Evolutionary conservation across 1,284 basidiomycete species (phyloP), one percentile per base, ranked within the genome.

Genomic region (Microstroma glucosiphilum): DNA sequence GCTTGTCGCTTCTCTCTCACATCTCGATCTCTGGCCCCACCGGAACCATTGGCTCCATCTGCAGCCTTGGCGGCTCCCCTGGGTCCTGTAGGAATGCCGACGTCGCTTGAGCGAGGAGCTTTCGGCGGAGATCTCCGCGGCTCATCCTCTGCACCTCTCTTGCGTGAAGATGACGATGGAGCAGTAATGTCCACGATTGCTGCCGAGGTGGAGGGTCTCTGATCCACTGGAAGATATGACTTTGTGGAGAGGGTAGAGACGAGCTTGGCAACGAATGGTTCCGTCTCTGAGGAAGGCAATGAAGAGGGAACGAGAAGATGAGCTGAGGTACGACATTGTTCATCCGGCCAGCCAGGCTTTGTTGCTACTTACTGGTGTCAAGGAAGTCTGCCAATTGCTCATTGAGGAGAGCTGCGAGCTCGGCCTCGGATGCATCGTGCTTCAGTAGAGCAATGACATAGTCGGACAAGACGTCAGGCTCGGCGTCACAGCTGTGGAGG

Each of bases 371-470:
- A 89, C 91, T 87, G 81, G 89, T 89, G 81, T 92, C 92, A 54
- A 96, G 84, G 80, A 96, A 96, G 80, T 96, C 93, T 60, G 88
- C 87, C 62, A 96, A 83, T 78, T 96, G 91, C 1, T 84, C 78
- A 9, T 83, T 80, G 59, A 96, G 83, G 76, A 91, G 89, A 66
- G 86, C 85, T 69, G 88, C 84, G 83, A 96, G 87, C 68, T 93
- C 89, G n/a, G 80, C 79, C 75, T 92, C 90, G 4, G 88, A 84
- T 11, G 87, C 87, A 80, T 91, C 90, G 80, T 94, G 91, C 78
- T 92, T 92, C 62, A 96, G 82, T 59, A 97, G 83, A n/a, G 93
- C 93, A 57, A 96, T 85, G 70, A 96, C 89, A 79, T 96, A 97
- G 79, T 96, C 92, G 13, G 91, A 88, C 58, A 97, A 86, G 21